Evolutionary conservation across 176 grass and related monocot genomes (phyloP).

Genomic region (Musa beccarii): DNA sequence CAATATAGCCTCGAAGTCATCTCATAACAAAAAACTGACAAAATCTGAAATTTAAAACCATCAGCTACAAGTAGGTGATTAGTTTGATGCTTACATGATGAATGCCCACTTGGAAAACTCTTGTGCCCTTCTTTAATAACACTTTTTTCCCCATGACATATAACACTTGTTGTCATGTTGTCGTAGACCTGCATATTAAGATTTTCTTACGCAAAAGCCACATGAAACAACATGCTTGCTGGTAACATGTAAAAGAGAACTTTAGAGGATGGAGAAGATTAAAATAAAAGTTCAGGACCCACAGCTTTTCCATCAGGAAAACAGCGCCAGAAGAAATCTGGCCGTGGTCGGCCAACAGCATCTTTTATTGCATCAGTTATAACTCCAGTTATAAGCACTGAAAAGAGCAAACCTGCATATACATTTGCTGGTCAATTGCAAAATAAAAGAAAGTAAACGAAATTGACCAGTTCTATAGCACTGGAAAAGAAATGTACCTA

Average conservation of each 20-base stretch:
- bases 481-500: background rate
- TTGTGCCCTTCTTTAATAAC: background rate
- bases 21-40: too few species aligned
- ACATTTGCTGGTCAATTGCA: background rate
- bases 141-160: constrained; percentile 1
- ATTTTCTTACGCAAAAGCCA: background rate
- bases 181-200: background rate
- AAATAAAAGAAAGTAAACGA: background rate
- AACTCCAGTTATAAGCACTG: background rate
- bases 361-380: constrained; percentile 13
- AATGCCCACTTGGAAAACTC: background rate
- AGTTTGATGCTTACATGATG: background rate
- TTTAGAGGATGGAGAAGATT: background rate
- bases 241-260: background rate
- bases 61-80: background rate
- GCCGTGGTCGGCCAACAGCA: background rate
- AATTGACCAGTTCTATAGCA: background rate
- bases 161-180: background rate
- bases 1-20: too few species aligned
- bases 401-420: background rate
- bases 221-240: background rate
- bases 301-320: background rate
- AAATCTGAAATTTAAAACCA: background rate
- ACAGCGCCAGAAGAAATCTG: constrained; percentile 8
- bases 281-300: background rate